A percentile compares a stretch with the other conserved stretches of the same genome.
phyloP scores from a whole-genome alignment of 2,329 filamentous ascomycete species.

The Hymenoscyphus salicellus region DNA sequence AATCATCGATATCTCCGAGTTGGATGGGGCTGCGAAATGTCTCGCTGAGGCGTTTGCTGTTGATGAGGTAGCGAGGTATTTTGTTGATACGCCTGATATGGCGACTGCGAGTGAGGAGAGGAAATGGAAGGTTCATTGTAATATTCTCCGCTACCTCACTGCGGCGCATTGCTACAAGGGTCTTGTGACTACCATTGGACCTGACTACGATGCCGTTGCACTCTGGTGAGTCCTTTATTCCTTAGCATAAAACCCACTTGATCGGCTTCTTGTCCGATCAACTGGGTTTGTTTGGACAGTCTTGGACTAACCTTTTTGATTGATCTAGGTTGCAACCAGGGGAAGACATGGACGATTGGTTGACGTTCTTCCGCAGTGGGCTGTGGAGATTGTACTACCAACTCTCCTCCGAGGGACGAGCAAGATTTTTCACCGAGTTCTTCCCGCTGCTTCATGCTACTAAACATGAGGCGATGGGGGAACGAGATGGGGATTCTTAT shows the following conservation, averaged over 20 bases:
- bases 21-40: conserved; percentile 66
- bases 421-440: conserved; percentile 75
- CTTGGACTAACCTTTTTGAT: neutral
- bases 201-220: conserved; percentile 73
- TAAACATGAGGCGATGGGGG: conserved; percentile 66
- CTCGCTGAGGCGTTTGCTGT: conserved; percentile 75
- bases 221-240: conserved; percentile 59
- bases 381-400: conserved; percentile 76
- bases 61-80: conserved; percentile 72
- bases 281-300: too few relatives aligned
- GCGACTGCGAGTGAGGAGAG: conserved; percentile 59
- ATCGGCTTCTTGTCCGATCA: neutral
- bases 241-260: neutral
- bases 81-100: conserved; percentile 69
- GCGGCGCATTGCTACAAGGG: conserved; percentile 74
- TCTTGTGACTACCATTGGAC: conserved; percentile 69
- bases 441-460: conserved; percentile 70
- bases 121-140: conserved; percentile 73
- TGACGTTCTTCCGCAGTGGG: conserved; percentile 69
- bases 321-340: conserved; percentile 68
- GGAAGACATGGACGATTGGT: conserved; percentile 68
- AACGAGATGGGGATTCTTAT: conserved; percentile 65
- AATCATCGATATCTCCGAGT: conserved; percentile 62
- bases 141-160: conserved; percentile 74
- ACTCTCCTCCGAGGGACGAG: conserved; percentile 67